Percentiles rank a stretch among this genome's conserved stretches.
Conservation (phyloP, 345 rosid species). For the Bruguiera parviflora region DNA sequence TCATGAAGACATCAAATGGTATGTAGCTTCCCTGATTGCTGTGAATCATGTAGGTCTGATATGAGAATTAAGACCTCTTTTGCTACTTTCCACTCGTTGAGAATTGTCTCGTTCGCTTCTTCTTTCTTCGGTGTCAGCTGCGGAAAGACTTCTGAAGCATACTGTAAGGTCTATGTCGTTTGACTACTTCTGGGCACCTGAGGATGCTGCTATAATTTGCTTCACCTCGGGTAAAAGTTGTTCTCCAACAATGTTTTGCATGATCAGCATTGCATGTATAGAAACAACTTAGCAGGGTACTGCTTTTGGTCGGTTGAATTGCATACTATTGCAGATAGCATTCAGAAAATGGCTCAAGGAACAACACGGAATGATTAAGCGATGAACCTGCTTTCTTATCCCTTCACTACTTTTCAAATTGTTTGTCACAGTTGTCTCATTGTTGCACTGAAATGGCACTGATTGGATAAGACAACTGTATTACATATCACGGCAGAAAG, state of each 20-base stretch:
- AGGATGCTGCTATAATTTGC: constrained; percentile 69
- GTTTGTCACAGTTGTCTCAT: background rate
- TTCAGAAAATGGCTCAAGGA: too few species aligned
- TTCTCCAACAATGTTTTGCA: background rate
- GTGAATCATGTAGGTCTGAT: background rate
- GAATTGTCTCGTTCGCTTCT: constrained; percentile 7
- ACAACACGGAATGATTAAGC: too few species aligned
- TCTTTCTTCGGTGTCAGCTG: constrained; percentile 42
- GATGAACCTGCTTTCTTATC: too few species aligned
- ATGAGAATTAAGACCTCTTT: background rate
- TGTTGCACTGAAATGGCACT: background rate
- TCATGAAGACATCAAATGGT: constrained; percentile 27
- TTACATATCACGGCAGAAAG: background rate
- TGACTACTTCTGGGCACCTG: constrained; percentile 58
- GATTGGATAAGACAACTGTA: too few species aligned
- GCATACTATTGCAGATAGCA: too few species aligned
- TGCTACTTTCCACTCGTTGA: background rate
- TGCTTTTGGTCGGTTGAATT: too few species aligned
- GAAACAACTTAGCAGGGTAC: background rate
- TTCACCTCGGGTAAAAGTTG: constrained; percentile 66
- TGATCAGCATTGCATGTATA: background rate
- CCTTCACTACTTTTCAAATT: background rate
- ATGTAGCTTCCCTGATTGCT: constrained; percentile 17
- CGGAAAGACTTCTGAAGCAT: constrained; percentile 36
- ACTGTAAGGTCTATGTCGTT: constrained; percentile 12